These are phyloP conservation scores for Ramicandelaber brevisporus DNA, from an alignment of 192 early-diverging fungal genomes.

Conservation along the genomic window DNA sequence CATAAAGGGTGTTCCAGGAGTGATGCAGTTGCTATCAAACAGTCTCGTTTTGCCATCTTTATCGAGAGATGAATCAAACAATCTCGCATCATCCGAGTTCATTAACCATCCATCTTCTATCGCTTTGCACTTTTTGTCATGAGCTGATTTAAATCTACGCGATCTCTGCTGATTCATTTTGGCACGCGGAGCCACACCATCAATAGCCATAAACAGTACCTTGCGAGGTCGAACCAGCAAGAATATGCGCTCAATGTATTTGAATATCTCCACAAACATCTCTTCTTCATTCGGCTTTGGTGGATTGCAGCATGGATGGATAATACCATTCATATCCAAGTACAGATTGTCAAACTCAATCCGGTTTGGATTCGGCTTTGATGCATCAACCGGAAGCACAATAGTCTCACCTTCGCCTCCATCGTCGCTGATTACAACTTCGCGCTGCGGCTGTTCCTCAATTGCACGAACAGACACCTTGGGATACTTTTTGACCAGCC, in stretches of 20 bases:
- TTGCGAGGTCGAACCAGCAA: constrained; percentile 79
- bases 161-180: constrained; percentile 99
- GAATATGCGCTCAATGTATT: constrained; percentile 88
- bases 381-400: constrained; percentile 58
- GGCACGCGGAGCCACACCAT: constrained; percentile 96
- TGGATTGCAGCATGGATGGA: constrained; percentile 68
- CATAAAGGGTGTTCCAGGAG: constrained; percentile 96
- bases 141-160: constrained; percentile 83
- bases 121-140: constrained; percentile 28
- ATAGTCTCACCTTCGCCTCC: too few species aligned
- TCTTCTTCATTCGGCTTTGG: constrained; percentile 49
- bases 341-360: constrained; percentile 90
- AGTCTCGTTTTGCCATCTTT: constrained; percentile 27
- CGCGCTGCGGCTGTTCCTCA: constrained; percentile 51
- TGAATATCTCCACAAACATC: constrained; percentile 91
- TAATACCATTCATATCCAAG: constrained; percentile 96
- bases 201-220: constrained; percentile 92
- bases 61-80: constrained; percentile 37
- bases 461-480: constrained; percentile 36
- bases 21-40: constrained; percentile 97
- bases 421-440: constrained; percentile 74
- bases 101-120: too few species aligned
- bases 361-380: constrained; percentile 79
- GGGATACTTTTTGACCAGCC: constrained; percentile 52
- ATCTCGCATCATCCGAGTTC: constrained; percentile 5